phyloP scores from a whole-genome alignment of 2,329 filamentous ascomycete species.

The Chaetomium globosum region DNA sequence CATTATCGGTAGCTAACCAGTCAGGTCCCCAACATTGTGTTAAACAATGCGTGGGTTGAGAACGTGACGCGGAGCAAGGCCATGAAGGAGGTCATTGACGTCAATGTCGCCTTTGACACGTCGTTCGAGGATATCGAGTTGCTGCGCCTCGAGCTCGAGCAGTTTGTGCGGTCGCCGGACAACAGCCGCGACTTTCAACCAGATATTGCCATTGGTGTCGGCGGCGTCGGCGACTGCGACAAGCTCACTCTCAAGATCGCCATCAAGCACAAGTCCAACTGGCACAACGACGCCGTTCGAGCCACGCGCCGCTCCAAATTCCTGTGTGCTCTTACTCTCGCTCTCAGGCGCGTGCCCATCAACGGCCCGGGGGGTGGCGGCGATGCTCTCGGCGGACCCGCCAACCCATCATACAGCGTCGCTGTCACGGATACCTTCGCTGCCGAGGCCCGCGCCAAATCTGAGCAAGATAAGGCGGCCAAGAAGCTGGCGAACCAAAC shows the following conservation, averaged over 20 bases:
- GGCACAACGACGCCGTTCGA: conserved; percentile 83
- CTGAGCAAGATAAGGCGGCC: conserved; percentile 63
- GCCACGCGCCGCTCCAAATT: conserved; percentile 87
- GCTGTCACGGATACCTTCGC: conserved; percentile 71
- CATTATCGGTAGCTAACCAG: not conserved
- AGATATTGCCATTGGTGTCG: conserved; percentile 76
- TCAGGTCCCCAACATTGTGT: conserved; percentile 83
- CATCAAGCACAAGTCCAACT: conserved; percentile 91
- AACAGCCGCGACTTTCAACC: conserved; percentile 90
- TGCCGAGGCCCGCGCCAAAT: conserved; percentile 61
- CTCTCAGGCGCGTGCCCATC: conserved; percentile 85
- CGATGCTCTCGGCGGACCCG: conserved; percentile 63
- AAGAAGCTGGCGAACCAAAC: conserved; percentile 32
- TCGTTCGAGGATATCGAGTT: conserved; percentile 86
- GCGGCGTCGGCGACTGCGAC: conserved; percentile 79
- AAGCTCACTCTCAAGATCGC: conserved; percentile 82
- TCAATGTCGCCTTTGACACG: conserved; percentile 84
- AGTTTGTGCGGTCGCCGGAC: conserved; percentile 79
- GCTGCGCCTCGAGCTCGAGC: conserved; percentile 79
- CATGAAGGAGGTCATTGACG: conserved; percentile 81
- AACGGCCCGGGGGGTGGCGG: conserved; percentile 74
- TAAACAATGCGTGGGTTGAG: conserved; percentile 94
- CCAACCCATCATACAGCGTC: conserved; percentile 81
- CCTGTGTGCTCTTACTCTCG: conserved; percentile 87
- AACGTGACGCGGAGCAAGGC: conserved; percentile 89